phyloP scores from a whole-genome alignment of 768 basidiomycete genomes.

The Xerocomellus dryophilus region DNA sequence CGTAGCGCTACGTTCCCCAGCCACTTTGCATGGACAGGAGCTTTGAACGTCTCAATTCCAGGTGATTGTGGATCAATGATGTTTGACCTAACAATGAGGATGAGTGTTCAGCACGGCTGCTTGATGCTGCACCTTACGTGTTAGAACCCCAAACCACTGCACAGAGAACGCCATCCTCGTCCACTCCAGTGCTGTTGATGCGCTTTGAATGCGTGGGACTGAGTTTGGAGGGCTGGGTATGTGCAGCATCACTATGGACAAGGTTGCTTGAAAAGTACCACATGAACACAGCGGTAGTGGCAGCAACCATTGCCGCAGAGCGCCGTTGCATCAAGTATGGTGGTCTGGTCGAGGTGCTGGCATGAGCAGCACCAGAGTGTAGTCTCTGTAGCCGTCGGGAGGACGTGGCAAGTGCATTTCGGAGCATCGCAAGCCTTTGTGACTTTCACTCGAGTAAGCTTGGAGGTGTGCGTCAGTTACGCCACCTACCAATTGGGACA shows the following conservation, averaged over 20 bases:
- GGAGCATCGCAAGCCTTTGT: constrained; percentile 10
- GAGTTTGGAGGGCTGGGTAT: constrained; percentile 2
- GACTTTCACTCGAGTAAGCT: neutral
- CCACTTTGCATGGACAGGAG: constrained; percentile 53
- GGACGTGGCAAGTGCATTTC: constrained; percentile 6
- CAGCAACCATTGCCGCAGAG: constrained; percentile 17
- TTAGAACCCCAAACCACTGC: constrained; percentile 77
- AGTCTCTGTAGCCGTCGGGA: neutral
- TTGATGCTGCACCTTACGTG: constrained; percentile 40
- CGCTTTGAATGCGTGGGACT: neutral
- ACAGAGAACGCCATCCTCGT: constrained; percentile 35
- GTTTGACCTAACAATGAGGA: constrained; percentile 39
- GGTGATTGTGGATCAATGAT: constrained; percentile 42
- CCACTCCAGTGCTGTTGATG: constrained; percentile 23
- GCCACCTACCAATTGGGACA: constrained; percentile 7
- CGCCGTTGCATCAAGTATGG: constrained; percentile 1
- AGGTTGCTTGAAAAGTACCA: constrained; percentile 38
- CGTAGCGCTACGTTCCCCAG: constrained; percentile 68
- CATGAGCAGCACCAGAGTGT: constrained; percentile 8
- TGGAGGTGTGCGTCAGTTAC: neutral
- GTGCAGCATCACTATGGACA: constrained; percentile 37
- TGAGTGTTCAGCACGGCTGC: neutral
- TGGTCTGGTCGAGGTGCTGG: neutral
- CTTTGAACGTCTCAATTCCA: constrained; percentile 41
- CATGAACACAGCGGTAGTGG: constrained; percentile 30